Conservation (phyloP, 768 basidiomycete species). For the Sporobolomyces phaffii region DNA sequence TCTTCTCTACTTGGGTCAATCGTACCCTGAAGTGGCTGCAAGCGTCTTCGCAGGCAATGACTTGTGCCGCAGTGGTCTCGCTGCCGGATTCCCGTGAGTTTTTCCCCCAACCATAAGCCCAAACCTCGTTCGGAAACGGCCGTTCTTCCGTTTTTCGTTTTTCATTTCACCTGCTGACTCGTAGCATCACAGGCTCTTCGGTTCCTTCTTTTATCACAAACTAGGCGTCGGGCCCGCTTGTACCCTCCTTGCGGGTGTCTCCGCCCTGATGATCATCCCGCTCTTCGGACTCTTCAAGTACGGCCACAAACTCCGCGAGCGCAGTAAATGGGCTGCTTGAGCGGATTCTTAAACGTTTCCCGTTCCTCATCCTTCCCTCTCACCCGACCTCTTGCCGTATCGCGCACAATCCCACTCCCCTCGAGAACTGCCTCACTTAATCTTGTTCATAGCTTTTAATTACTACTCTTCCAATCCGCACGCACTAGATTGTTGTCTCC, state of each 20-base stretch:
- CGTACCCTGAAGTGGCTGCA: background rate
- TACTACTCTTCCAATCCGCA: too few species aligned
- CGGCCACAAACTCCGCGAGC: slow-evolving; percentile 7
- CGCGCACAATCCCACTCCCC: background rate
- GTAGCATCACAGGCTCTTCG: slow-evolving; percentile 21
- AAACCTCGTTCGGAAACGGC: too few species aligned
- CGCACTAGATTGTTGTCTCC: too few species aligned
- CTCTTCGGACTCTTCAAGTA: slow-evolving; percentile 18
- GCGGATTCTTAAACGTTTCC: slow-evolving; percentile 15
- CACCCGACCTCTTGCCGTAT: background rate
- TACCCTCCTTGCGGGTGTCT: slow-evolving; percentile 33
- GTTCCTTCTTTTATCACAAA: slow-evolving; percentile 42
- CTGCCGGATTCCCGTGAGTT: slow-evolving; percentile 20
- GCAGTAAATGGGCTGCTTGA: slow-evolving; percentile 7
- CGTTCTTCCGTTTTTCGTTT: too few species aligned
- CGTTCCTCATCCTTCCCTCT: slow-evolving; percentile 11
- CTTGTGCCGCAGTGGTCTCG: background rate
- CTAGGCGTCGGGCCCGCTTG: slow-evolving; percentile 43
- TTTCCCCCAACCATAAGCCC: background rate
- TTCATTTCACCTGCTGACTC: background rate
- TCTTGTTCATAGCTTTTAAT: too few species aligned
- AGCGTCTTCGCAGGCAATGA: background rate
- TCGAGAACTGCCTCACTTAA: too few species aligned
- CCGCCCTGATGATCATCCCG: slow-evolving; percentile 29
- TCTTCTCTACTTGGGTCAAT: slow-evolving; percentile 6